Evolutionary conservation across 495 filamentous ascomycete genomes (phyloP).

Genomic region (Podospora appendiculata): DNA sequence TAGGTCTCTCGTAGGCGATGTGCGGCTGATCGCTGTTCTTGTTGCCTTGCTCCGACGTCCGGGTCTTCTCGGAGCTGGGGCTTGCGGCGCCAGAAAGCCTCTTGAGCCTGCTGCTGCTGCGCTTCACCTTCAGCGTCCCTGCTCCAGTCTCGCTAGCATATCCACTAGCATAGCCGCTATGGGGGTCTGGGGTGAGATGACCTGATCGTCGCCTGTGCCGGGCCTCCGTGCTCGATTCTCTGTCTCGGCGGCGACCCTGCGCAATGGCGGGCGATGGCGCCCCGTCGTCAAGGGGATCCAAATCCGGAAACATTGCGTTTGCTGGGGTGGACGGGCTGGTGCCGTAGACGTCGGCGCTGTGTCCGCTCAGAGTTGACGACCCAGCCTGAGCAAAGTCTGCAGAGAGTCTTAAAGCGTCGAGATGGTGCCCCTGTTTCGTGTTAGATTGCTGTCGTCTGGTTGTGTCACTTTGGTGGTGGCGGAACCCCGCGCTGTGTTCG

Average conservation of each 20-base stretch:
- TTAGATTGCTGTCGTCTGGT: conserved; percentile 15
- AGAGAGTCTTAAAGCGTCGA: conserved; percentile 22
- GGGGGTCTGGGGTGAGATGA: conserved; percentile 32
- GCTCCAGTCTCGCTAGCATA: conserved; percentile 36
- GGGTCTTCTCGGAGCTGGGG: conserved; percentile 23
- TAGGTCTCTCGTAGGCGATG: conserved; percentile 52
- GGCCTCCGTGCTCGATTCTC: conserved; percentile 28
- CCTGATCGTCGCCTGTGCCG: conserved; percentile 31
- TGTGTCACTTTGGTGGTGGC: conserved; percentile 7
- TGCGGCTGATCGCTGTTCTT: conserved; percentile 20
- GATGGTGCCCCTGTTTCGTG: conserved; percentile 7
- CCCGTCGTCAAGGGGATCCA: conserved; percentile 44
- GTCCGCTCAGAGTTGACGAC: conserved; percentile 9
- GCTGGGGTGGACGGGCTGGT: conserved; percentile 15
- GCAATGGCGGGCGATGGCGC: conserved; percentile 63
- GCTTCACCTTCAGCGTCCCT: conserved; percentile 30
- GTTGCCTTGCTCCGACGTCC: conserved; percentile 18
- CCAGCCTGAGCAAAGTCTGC: conserved; percentile 13
- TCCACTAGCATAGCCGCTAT: conserved; percentile 22
- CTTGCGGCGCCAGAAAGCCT: conserved; percentile 38
- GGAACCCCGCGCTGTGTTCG: conserved; percentile 11
- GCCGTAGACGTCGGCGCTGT: conserved; percentile 10
- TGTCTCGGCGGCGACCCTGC: conserved; percentile 44
- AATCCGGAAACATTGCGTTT: conserved; percentile 16
- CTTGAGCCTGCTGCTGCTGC: conserved; percentile 40